Conservation (phyloP, 345 rosid species). For the Populus pruinosa region DNA sequence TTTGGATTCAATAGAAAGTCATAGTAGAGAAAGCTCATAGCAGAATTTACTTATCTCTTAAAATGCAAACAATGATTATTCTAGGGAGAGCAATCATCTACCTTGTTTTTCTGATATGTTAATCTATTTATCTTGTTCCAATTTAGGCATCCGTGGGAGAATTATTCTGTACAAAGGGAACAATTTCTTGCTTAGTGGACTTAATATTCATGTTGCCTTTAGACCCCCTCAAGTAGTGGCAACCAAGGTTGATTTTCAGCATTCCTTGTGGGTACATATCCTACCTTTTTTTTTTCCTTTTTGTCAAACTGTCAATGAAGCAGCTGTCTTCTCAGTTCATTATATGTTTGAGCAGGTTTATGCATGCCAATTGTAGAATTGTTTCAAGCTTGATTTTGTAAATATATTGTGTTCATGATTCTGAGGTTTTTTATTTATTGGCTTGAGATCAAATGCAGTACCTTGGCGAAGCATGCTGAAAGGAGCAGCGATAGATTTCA, state of each 20-base stretch:
- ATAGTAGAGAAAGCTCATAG: background rate
- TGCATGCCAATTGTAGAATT: background rate
- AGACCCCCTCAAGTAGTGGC: background rate
- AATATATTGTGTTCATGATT: constrained; percentile 2
- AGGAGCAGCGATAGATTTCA: constrained; percentile 44
- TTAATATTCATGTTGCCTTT: background rate
- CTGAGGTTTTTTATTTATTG: constrained; percentile 8
- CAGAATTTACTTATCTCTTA: background rate
- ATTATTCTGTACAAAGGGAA: background rate
- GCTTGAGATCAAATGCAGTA: constrained; percentile 60
- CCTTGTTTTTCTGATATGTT: background rate
- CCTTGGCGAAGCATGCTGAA: constrained; percentile 67
- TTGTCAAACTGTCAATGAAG: background rate
- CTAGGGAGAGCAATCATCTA: background rate
- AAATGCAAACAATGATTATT: constrained; percentile 6
- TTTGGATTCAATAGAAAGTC: background rate
- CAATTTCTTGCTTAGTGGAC: background rate
- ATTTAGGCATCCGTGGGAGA: background rate
- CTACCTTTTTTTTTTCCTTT: background rate
- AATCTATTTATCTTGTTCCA: background rate
- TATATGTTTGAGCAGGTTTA: background rate
- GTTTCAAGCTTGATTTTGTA: background rate
- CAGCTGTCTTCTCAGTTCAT: background rate
- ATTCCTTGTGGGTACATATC: background rate
- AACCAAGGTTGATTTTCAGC: background rate